Conservation (phyloP, 2,329 filamentous ascomycete species). For the Ceratocystis albifundus region DNA sequence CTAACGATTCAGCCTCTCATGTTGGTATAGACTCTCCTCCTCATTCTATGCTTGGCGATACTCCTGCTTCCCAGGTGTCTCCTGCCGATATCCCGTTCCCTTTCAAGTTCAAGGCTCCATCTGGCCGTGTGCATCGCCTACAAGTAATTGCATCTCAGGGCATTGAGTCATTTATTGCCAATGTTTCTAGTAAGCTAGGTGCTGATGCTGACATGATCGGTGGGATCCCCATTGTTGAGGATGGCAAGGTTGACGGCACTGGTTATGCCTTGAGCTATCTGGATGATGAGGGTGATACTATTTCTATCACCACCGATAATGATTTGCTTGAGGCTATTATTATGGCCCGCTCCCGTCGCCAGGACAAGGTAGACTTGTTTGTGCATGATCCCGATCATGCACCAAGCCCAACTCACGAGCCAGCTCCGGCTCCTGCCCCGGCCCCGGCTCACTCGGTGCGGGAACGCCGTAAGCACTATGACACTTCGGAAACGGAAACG, state of each 20-base stretch:
- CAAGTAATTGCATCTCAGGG: constrained; percentile 74
- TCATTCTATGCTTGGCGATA: constrained; percentile 48
- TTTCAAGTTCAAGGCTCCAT: constrained; percentile 98
- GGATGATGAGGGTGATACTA: constrained; percentile 91
- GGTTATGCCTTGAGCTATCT: constrained; percentile 92
- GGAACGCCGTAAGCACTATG: constrained; percentile 37
- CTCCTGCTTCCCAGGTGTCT: constrained; percentile 39
- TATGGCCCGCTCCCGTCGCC: constrained; percentile 62
- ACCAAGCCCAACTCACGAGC: constrained; percentile 44
- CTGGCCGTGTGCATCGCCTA: constrained; percentile 82
- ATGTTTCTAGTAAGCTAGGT: constrained; percentile 75
- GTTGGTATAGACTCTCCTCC: constrained; percentile 68
- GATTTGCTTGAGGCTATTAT: constrained; percentile 84
- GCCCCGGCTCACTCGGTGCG: constrained; percentile 40
- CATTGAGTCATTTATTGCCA: constrained; percentile 63
- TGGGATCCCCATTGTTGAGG: constrained; percentile 63
- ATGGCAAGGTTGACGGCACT: constrained; percentile 61
- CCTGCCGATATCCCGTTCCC: constrained; percentile 71
- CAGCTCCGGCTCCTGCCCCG: constrained; percentile 32
- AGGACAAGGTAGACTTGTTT: constrained; percentile 93
- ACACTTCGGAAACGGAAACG: constrained; percentile 48
- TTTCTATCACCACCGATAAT: constrained; percentile 91
- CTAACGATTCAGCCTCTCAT: constrained; percentile 90
- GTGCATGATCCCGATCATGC: constrained; percentile 87
- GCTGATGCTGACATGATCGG: constrained; percentile 72